phyloP scores from a whole-genome alignment of 139 green algal genomes.

The Diplosphaera chodatii region DNA sequence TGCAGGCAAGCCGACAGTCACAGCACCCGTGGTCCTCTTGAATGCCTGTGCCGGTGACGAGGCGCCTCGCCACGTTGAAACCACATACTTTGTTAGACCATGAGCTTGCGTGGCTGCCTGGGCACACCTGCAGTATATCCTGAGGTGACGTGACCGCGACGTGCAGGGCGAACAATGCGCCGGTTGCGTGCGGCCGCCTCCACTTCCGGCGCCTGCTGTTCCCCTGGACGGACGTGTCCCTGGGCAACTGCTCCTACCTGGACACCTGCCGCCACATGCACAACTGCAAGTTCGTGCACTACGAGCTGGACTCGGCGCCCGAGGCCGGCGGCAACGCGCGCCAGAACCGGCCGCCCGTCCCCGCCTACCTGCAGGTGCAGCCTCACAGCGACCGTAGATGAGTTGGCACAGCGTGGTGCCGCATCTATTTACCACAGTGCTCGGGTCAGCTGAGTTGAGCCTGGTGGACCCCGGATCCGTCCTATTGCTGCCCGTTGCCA shows the following conservation, averaged over 20 bases:
- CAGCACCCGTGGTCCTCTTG: neutral
- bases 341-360: constrained; percentile 4
- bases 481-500: no score
- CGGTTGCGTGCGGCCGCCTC: constrained; percentile 27
- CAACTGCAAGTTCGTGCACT: constrained; percentile 69
- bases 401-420: no score
- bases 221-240: constrained; percentile 59
- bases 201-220: constrained; percentile 62
- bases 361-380: constrained; percentile 16
- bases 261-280: constrained; percentile 75
- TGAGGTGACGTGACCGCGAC: no score
- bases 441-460: no score
- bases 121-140: neutral
- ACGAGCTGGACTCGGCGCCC: constrained; percentile 57
- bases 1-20: constrained; percentile 13
- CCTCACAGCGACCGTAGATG: neutral
- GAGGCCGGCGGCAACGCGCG: constrained; percentile 23
- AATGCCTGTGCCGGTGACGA: no score
- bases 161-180: constrained; percentile 16
- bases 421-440: no score
- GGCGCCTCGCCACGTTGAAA: no score
- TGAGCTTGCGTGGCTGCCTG: neutral
- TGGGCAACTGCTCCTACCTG: constrained; percentile 83
- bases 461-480: no score
- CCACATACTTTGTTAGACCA: no score